phyloP scores from a whole-genome alignment of 805 yeast species.

The Candida piceae region DNA sequence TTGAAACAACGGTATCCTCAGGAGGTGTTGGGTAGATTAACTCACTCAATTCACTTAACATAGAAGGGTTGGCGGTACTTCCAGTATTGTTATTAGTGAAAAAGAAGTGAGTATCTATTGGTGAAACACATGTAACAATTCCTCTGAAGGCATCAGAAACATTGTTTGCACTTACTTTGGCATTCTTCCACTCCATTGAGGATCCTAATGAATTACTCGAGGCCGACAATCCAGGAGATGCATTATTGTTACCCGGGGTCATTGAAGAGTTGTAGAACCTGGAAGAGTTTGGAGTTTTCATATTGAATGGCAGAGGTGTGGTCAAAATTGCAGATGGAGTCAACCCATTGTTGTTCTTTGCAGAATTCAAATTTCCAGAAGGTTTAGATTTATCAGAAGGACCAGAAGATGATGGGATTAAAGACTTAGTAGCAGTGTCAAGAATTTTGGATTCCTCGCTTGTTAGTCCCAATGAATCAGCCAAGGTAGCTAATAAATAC shows the following conservation, averaged over 20 bases:
- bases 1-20: constrained; percentile 20
- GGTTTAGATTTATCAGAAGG: constrained; percentile 9
- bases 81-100: not conserved
- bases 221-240: constrained; percentile 3
- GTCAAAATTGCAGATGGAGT: constrained; percentile 37
- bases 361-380: constrained; percentile 2
- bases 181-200: not conserved
- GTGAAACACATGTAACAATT: too few species aligned
- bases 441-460: constrained; percentile 31
- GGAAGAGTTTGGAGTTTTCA: constrained; percentile 38
- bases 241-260: constrained; percentile 13
- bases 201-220: not conserved
- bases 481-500: constrained; percentile 46
- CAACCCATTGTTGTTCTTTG: constrained; percentile 13
- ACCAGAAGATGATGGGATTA: not conserved
- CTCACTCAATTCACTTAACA: constrained; percentile 12
- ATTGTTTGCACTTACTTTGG: constrained; percentile 39
- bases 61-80: not conserved
- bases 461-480: constrained; percentile 44
- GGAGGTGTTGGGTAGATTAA: constrained; percentile 34
- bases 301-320: constrained; percentile 32
- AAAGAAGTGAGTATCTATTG: constrained; percentile 11
- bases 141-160: constrained; percentile 43
- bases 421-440: constrained; percentile 14
- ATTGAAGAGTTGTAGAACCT: constrained; percentile 24